Evolutionary conservation across 2,329 filamentous ascomycete genomes (phyloP).

Genomic region (Acarospora socialis): DNA sequence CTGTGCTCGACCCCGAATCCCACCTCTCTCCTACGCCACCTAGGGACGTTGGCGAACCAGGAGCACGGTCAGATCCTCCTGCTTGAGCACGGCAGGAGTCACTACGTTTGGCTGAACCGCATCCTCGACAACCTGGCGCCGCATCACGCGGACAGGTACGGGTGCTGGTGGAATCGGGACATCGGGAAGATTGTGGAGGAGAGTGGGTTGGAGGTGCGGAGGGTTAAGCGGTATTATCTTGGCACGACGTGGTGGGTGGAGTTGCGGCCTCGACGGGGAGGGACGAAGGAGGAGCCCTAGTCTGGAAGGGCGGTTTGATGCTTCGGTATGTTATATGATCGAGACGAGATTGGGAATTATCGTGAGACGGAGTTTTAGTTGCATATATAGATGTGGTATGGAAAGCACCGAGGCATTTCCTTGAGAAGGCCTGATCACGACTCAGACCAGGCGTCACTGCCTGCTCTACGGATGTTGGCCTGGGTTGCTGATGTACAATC

Average conservation of each 20-base stretch:
- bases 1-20: slow-evolving; percentile 34
- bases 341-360: too few species aligned
- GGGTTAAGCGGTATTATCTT: slow-evolving; percentile 32
- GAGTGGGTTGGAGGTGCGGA: slow-evolving; percentile 33
- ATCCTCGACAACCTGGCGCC: slow-evolving; percentile 33
- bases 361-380: too few species aligned
- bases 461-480: too few species aligned
- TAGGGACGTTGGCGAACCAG: slow-evolving; percentile 26
- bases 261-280: too few species aligned
- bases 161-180: slow-evolving; percentile 40
- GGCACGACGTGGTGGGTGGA: slow-evolving; percentile 35
- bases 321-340: too few species aligned
- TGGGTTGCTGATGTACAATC: too few species aligned
- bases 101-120: slow-evolving; percentile 33
- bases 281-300: too few species aligned
- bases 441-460: too few species aligned
- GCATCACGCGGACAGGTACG: slow-evolving; percentile 34
- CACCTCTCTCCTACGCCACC: slow-evolving; percentile 26
- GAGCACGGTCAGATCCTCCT: slow-evolving; percentile 29
- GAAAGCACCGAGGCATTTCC: too few species aligned
- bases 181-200: slow-evolving; percentile 33
- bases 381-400: too few species aligned
- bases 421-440: too few species aligned
- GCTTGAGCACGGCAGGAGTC: slow-evolving; percentile 34
- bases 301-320: not conserved